phyloP scores from a whole-genome alignment of 441 rosid genomes.

The Populus hybrid region DNA sequence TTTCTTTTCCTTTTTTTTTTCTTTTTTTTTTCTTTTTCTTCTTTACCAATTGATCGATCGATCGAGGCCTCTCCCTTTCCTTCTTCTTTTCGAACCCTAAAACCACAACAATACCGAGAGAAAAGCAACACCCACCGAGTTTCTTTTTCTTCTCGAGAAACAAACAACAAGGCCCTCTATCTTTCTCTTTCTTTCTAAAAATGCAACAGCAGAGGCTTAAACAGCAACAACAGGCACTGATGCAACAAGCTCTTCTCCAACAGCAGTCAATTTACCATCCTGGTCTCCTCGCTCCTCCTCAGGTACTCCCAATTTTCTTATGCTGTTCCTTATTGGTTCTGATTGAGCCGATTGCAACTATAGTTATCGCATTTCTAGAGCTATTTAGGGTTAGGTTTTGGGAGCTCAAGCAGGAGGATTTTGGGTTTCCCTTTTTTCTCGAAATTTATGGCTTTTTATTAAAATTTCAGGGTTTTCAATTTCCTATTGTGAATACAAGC shows the following conservation, averaged over 20 bases:
- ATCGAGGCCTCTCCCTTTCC: background rate
- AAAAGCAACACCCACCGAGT: background rate
- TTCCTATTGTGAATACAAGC: background rate
- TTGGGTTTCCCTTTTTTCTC: background rate
- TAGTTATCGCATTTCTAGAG: background rate
- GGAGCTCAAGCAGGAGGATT: background rate
- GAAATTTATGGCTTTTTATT: background rate
- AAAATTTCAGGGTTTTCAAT: constrained; percentile 5
- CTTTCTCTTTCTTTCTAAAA: constrained; percentile 25
- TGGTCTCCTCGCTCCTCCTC: constrained; percentile 92
- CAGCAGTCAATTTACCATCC: constrained; percentile 98
- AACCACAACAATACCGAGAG: background rate
- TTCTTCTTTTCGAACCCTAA: constrained; percentile 8
- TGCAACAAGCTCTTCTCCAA: constrained; percentile 97
- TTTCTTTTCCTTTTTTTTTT: too few relatives aligned
- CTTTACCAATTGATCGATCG: background rate
- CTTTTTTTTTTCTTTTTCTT: background rate
- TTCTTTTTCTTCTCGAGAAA: background rate
- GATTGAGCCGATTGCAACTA: background rate
- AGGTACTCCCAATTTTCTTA: constrained; percentile 36
- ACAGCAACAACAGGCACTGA: constrained; percentile 93
- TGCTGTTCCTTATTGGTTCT: background rate
- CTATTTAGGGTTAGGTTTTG: constrained; percentile 14
- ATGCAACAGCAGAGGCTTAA: constrained; percentile 97
- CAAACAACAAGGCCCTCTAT: constrained; percentile 27